phyloP scores from a whole-genome alignment of 1,284 basidiomycete genomes.

The Fomes fomentarius region DNA sequence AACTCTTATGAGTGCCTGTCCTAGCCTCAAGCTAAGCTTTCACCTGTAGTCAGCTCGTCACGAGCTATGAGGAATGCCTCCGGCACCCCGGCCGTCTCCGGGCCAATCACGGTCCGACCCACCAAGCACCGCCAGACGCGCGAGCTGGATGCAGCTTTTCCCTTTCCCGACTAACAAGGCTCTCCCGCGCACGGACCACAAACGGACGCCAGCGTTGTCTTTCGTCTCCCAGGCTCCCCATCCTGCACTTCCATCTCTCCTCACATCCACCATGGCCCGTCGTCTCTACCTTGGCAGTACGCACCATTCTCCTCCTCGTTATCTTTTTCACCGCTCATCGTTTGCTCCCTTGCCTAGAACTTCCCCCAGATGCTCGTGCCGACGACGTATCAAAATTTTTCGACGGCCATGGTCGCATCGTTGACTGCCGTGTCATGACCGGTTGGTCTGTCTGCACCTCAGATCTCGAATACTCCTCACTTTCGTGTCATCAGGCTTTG shows the following conservation, averaged over 20 bases:
- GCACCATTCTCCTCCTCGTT: conserved; percentile 29
- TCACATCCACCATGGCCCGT: conserved; percentile 68
- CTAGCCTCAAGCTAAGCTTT: no score
- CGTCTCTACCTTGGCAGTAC: conserved; percentile 84
- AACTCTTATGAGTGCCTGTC: conserved; percentile 17
- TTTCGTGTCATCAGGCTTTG: conserved; percentile 65
- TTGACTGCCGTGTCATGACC: conserved; percentile 94
- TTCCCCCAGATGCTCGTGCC: conserved; percentile 77
- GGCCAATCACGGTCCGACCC: conserved; percentile 7
- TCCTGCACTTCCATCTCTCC: conserved; percentile 38
- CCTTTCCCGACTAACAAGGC: neutral
- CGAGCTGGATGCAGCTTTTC: no score
- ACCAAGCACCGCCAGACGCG: conserved; percentile 21
- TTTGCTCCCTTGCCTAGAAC: conserved; percentile 47
- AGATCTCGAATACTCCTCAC: neutral
- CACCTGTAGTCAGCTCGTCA: conserved; percentile 12
- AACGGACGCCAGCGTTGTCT: conserved; percentile 14
- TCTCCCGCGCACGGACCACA: conserved; percentile 36
- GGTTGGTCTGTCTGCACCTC: conserved; percentile 48
- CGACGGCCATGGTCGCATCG: conserved; percentile 82
- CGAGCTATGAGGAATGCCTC: conserved; percentile 9
- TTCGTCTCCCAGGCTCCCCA: neutral
- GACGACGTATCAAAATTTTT: conserved; percentile 87
- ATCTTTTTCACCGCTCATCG: neutral
- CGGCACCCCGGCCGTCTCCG: conserved; percentile 6